Evolutionary conservation across 2,329 filamentous ascomycete genomes (phyloP).

Genomic region (Nannizziopsis barbatae): DNA sequence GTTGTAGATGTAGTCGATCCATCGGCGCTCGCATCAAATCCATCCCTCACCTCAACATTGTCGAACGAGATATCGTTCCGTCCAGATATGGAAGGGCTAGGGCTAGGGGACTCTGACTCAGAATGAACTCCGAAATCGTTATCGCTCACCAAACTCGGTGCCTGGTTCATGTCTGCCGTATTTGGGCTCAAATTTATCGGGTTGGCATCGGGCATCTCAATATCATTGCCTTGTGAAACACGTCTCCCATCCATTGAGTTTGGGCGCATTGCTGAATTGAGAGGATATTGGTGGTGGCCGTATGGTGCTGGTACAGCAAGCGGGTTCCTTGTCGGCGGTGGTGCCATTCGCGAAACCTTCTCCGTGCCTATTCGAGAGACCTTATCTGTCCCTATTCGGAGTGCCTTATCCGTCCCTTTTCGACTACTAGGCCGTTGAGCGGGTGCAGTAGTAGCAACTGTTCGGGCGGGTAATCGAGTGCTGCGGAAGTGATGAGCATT

Average conservation of each 20-base stretch:
- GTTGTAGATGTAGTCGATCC: constrained; percentile 24
- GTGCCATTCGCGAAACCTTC: constrained; percentile 28
- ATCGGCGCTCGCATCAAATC: constrained; percentile 28
- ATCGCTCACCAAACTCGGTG: constrained; percentile 68
- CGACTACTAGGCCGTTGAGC: constrained; percentile 45
- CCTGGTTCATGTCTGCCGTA: constrained; percentile 61
- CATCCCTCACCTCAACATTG: constrained; percentile 38
- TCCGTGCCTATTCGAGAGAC: constrained; percentile 45
- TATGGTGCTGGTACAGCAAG: constrained; percentile 17
- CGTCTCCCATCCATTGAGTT: constrained; percentile 12
- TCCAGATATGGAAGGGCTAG: constrained; percentile 37
- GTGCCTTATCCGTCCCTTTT: constrained; percentile 42
- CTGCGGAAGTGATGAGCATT: constrained; percentile 20
- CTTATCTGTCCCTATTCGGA: constrained; percentile 35
- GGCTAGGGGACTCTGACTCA: constrained; percentile 49
- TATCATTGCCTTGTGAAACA: constrained; percentile 26
- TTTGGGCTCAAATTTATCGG: constrained; percentile 54
- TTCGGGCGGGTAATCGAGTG: constrained; percentile 45
- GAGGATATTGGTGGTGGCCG: constrained; percentile 24
- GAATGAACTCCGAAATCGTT: constrained; percentile 62
- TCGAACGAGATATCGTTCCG: constrained; percentile 44
- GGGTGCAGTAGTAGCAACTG: constrained; percentile 43
- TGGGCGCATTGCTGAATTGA: constrained; percentile 36
- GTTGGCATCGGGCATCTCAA: constrained; percentile 35
- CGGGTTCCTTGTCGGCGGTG: constrained; percentile 31